Conservation (phyloP, 2,329 filamentous ascomycete species). For the Phyllosticta citrichinensis region DNA sequence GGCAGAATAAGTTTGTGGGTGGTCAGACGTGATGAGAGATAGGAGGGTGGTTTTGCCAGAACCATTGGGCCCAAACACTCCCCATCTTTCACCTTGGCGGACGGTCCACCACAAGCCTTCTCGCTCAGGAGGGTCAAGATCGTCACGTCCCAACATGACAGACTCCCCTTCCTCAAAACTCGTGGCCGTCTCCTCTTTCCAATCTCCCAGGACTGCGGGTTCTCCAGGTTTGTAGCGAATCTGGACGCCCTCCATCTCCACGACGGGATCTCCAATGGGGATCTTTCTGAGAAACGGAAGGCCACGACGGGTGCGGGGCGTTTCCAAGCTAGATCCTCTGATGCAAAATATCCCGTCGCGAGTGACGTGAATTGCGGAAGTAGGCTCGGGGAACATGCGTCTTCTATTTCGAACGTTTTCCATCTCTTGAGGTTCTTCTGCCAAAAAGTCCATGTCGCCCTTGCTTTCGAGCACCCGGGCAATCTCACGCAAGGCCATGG, state of each 20-base stretch:
- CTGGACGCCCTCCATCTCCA: conserved; percentile 78
- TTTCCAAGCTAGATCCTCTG: background rate
- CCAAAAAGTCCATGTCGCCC: conserved; percentile 1
- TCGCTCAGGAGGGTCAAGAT: conserved; percentile 11
- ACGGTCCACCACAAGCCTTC: conserved; percentile 74
- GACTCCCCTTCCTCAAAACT: background rate
- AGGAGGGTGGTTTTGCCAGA: conserved; percentile 94
- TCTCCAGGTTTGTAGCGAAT: conserved; percentile 68
- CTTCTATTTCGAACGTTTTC: background rate
- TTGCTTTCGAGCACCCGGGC: conserved; percentile 1
- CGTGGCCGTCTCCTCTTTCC: conserved; percentile 57
- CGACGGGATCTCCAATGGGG: conserved; percentile 53
- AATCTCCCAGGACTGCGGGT: conserved; percentile 63
- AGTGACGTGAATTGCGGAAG: background rate
- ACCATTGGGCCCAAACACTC: conserved; percentile 80
- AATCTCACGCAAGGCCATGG: conserved; percentile 6
- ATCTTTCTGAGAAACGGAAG: background rate
- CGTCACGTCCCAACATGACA: conserved; percentile 26
- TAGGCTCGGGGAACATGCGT: background rate
- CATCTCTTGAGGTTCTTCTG: background rate
- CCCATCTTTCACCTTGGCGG: conserved; percentile 76
- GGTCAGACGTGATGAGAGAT: conserved; percentile 87
- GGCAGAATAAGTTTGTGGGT: conserved; percentile 85
- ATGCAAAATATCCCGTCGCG: background rate
- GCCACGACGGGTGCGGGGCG: background rate